Percentiles rank a stretch among this genome's conserved stretches.
Evolutionary conservation across 192 early-diverging fungal species (phyloP).

Genomic region (Mortierella alpina): DNA sequence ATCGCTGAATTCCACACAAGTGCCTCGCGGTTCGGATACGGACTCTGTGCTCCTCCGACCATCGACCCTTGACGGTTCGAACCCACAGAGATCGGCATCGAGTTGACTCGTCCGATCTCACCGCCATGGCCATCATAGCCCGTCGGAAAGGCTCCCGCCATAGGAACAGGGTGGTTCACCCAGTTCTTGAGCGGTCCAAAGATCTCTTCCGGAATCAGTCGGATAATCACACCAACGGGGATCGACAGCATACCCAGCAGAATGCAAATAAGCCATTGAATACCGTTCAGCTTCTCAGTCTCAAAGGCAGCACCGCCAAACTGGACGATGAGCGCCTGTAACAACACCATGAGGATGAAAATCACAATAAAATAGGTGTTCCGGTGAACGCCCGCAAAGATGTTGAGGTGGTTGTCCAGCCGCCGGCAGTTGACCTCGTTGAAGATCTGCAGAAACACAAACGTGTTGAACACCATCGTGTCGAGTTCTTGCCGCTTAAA

Average conservation of each 20-base stretch:
- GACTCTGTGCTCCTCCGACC: not conserved
- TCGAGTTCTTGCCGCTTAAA: slow-evolving; percentile 59
- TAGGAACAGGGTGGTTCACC: slow-evolving; percentile 22
- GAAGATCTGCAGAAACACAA: slow-evolving; percentile 91
- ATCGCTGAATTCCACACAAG: slow-evolving; percentile 61
- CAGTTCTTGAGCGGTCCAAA: slow-evolving; percentile 49
- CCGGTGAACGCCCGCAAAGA: slow-evolving; percentile 81
- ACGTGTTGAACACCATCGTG: slow-evolving; percentile 93
- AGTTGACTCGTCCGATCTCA: slow-evolving; percentile 39
- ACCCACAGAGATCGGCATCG: slow-evolving; percentile 24
- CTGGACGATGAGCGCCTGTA: slow-evolving; percentile 90
- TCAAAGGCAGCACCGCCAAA: slow-evolving; percentile 92
- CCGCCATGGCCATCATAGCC: too few relatives aligned
- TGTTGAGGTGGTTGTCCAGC: slow-evolving; percentile 83
- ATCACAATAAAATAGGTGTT: slow-evolving; percentile 89
- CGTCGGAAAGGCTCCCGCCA: not conserved
- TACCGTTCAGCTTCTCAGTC: slow-evolving; percentile 70
- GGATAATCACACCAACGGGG: slow-evolving; percentile 85
- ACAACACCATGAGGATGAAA: slow-evolving; percentile 75
- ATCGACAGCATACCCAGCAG: slow-evolving; percentile 82
- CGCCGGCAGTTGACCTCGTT: slow-evolving; percentile 82
- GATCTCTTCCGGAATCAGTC: slow-evolving; percentile 83
- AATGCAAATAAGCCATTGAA: slow-evolving; percentile 88
- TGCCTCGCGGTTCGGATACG: slow-evolving; percentile 27
- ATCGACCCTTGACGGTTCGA: slow-evolving; percentile 34